Percentiles rank a stretch among this genome's conserved stretches.
phyloP scores from a whole-genome alignment of 495 filamentous ascomycete genomes.

The Glutinoglossum americanum region DNA sequence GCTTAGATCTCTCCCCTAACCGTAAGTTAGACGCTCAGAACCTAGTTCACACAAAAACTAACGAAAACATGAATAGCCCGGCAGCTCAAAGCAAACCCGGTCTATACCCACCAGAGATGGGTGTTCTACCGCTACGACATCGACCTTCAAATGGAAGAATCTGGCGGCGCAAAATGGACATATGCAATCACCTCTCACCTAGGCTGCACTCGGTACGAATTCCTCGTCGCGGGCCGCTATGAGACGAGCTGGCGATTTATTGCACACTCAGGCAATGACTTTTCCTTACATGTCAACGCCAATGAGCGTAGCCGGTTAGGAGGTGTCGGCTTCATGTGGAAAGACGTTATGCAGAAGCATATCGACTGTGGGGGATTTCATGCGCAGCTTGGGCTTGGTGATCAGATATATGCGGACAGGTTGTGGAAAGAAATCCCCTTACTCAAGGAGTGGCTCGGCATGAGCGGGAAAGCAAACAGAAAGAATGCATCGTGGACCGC shows the following conservation, averaged over 20 bases:
- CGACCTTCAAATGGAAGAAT: conserved; percentile 76
- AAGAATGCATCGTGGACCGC: conserved; percentile 84
- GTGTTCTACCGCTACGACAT: conserved; percentile 91
- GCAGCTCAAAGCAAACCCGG: conserved; percentile 65
- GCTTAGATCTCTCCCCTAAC: conserved; percentile 76
- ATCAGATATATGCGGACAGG: conserved; percentile 89
- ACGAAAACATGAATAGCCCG: conserved; percentile 22
- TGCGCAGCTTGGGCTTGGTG: conserved; percentile 71
- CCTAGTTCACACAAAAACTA: not conserved
- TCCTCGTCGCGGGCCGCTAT: conserved; percentile 77
- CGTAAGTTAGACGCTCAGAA: conserved; percentile 14
- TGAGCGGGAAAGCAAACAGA: conserved; percentile 74
- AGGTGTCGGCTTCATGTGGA: conserved; percentile 92
- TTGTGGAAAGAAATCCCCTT: conserved; percentile 91
- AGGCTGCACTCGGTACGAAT: conserved; percentile 92
- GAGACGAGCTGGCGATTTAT: conserved; percentile 96
- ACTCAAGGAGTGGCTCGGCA: conserved; percentile 80
- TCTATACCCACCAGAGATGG: conserved; percentile 79
- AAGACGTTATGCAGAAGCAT: conserved; percentile 94
- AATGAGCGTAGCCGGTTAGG: conserved; percentile 69
- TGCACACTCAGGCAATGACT: conserved; percentile 88
- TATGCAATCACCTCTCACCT: conserved; percentile 95
- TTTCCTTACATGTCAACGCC: conserved; percentile 63
- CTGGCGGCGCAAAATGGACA: conserved; percentile 72
- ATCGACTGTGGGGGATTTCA: conserved; percentile 91